Evolutionary conservation across 805 yeast genomes (phyloP).

Genomic region (Dipodascus geniculatus): DNA sequence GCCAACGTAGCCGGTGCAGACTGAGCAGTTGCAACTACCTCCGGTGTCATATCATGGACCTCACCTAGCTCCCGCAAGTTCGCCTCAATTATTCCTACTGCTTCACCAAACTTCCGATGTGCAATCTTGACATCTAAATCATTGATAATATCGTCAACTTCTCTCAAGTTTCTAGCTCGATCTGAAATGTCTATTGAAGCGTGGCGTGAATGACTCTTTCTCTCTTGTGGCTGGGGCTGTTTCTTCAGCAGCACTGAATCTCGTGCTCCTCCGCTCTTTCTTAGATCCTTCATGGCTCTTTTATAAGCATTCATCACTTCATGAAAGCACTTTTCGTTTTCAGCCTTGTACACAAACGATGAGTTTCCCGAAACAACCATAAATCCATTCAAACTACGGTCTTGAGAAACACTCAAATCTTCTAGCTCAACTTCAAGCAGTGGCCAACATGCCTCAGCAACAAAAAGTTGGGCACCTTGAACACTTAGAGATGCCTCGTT

Average conservation of each 20-base stretch:
- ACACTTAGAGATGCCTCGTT: conserved; percentile 9
- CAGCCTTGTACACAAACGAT: conserved; percentile 31
- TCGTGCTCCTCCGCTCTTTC: background rate
- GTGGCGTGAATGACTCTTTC: conserved; percentile 39
- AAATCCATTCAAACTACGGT: conserved; percentile 24
- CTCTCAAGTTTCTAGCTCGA: conserved; percentile 32
- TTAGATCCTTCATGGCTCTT: background rate
- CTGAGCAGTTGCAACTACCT: conserved; percentile 17
- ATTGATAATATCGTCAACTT: conserved; percentile 50
- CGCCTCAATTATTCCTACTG: conserved; percentile 25
- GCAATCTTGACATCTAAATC: conserved; percentile 60
- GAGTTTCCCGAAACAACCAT: conserved; percentile 37
- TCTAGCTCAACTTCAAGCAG: conserved; percentile 44
- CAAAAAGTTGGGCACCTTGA: conserved; percentile 30
- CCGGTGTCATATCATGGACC: conserved; percentile 13
- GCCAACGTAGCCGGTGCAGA: conserved; percentile 14
- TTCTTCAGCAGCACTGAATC: background rate
- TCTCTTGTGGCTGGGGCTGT: background rate
- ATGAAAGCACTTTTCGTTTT: conserved; percentile 12
- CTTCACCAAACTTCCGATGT: conserved; percentile 40
- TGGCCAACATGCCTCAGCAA: conserved; percentile 74
- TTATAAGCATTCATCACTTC: conserved; percentile 11
- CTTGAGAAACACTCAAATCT: conserved; percentile 25
- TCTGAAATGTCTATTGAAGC: conserved; percentile 37
- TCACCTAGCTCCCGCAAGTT: conserved; percentile 21